phyloP scores from a whole-genome alignment of 2,329 filamentous ascomycete species.

The Alternaria gaisen region DNA sequence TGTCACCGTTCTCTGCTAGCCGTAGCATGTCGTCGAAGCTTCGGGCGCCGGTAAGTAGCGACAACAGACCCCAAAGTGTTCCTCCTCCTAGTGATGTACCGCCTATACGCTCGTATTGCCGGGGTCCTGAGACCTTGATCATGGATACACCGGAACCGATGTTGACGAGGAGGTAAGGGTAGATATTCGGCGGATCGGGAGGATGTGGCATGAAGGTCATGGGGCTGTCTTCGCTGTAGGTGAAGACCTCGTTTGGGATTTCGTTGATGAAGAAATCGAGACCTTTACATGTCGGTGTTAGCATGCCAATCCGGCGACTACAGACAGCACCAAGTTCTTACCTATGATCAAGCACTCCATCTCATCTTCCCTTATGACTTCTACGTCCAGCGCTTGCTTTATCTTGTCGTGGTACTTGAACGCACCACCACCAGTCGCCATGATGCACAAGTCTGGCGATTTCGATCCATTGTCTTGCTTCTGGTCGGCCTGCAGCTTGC shows the following conservation, averaged over 20 bases:
- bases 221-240: slow-evolving; percentile 82
- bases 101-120: slow-evolving; percentile 87
- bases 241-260: slow-evolving; percentile 96
- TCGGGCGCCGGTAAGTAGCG: slow-evolving; percentile 87
- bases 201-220: slow-evolving; percentile 85
- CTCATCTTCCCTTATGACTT: slow-evolving; percentile 92
- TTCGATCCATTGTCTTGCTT: slow-evolving; percentile 75
- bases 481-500: slow-evolving; percentile 83
- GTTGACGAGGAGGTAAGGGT: slow-evolving; percentile 97
- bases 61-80: slow-evolving; percentile 96
- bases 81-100: slow-evolving; percentile 94
- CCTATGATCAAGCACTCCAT: slow-evolving; percentile 98
- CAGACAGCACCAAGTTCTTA: slow-evolving; percentile 50
- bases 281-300: slow-evolving; percentile 60
- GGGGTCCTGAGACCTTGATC: slow-evolving; percentile 92
- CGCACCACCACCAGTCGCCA: slow-evolving; percentile 94
- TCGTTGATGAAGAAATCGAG: slow-evolving; percentile 99
- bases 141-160: slow-evolving; percentile 97
- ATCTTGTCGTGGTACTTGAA: slow-evolving; percentile 98
- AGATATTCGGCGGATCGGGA: slow-evolving; percentile 71
- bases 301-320: background rate
- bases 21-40: slow-evolving; percentile 98
- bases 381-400: slow-evolving; percentile 80
- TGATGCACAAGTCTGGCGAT: slow-evolving; percentile 80
- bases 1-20: slow-evolving; percentile 90